Base-by-base conservation (phyloP, 192 early-diverging fungal species). In the Tieghemiomyces parasiticus region DNA sequence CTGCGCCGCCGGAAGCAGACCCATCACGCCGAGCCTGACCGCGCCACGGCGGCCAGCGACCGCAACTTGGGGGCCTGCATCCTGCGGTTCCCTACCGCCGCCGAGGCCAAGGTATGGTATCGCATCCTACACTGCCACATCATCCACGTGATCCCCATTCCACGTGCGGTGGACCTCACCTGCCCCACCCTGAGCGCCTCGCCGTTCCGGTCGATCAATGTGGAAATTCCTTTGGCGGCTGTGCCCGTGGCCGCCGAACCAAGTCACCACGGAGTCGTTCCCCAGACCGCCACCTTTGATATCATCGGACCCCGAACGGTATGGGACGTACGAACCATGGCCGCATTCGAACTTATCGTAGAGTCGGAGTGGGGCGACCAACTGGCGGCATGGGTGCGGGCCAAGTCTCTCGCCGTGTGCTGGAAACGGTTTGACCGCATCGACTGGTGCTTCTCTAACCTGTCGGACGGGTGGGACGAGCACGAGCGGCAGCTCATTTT, bases 281-380 rank as follows among this genome's bases (percentile, higher is more conserved):
- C 54, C 54, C 16, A 13, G 13, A 31, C 54, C 20, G 54, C 54
- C 32, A 30, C 13, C 13, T 56, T 56, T 34, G 54, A 20, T 16
- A 34, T 56, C 34, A 56, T 14, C 32, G 54, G 54, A 33, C 54
- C 54, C 30, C 31, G 31, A 2, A 56, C 31, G 2, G 31, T 56
- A 8, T 56, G 54, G 54, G 54, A 56, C 14, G 54, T 56, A 24
- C 54, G 54, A 0, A 56, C 28, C 31, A 56, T 56, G 54, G 54
- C 54, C 20, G 54, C 54, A 30, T 56, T 56, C 34, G 54, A 56
- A 24, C 54, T 56, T 12, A 56, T 56, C 34, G 54, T 56, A 13
- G 54, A 56, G 19, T 56, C 54, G 8, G 54, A 56, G 16, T 56
- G 54, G 54, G 20, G 31, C 34, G 54, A 16, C 32, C 31, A 34